Evolutionary conservation across 306 rosid genomes (phyloP).

Genomic region (Fagus sylvatica): DNA sequence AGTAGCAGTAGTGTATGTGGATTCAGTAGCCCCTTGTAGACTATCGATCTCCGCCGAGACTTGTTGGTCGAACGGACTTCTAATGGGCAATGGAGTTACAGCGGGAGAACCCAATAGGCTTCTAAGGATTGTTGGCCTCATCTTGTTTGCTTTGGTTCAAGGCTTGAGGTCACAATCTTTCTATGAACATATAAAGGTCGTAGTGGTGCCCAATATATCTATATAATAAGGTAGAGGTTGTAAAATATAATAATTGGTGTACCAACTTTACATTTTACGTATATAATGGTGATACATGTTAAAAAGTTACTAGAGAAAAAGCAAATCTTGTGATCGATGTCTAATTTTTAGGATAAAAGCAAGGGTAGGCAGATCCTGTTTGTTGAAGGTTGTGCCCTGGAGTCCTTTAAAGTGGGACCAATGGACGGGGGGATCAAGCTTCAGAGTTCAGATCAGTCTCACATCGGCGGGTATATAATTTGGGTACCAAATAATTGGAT

Average conservation of each 20-base stretch:
- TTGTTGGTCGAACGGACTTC: conserved; percentile 23
- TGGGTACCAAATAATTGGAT: conserved; percentile 21
- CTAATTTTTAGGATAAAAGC: not conserved
- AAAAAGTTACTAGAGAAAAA: not conserved
- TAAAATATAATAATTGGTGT: not conserved
- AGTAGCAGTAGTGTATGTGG: not conserved
- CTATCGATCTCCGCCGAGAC: conserved; percentile 33
- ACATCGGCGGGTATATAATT: not conserved
- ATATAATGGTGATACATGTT: conserved; percentile 1
- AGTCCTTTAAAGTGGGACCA: conserved; percentile 23
- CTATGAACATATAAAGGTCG: not conserved
- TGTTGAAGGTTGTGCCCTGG: conserved; percentile 12
- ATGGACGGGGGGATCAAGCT: no score
- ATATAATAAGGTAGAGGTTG: not conserved
- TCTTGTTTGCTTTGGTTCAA: not conserved
- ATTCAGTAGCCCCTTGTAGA: conserved; percentile 9
- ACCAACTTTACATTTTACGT: no score
- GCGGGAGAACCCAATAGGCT: not conserved
- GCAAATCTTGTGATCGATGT: conserved; percentile 22
- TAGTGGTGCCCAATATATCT: conserved; percentile 1
- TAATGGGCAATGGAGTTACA: conserved; percentile 36
- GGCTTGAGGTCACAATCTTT: no score
- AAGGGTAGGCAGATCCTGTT: conserved; percentile 8
- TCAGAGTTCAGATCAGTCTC: not conserved
- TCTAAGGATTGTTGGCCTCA: conserved; percentile 29